phyloP scores from a whole-genome alignment of 2,329 filamentous ascomycete genomes.

The Zymoseptoria brevis region DNA sequence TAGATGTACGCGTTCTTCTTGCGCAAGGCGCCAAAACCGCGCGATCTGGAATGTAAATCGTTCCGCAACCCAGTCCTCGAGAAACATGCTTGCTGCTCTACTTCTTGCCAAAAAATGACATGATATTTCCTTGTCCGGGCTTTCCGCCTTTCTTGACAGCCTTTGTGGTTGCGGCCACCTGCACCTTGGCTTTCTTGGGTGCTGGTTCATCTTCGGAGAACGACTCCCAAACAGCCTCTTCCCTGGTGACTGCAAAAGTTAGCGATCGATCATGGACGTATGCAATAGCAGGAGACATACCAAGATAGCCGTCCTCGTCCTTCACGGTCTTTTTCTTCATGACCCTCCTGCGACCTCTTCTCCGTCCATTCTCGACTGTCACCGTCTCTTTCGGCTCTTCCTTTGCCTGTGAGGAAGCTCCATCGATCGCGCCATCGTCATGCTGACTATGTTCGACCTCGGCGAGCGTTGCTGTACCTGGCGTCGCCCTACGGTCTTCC shows the following conservation, averaged over 20 bases:
- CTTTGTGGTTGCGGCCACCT: constrained; percentile 24
- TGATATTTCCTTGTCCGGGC: constrained; percentile 68
- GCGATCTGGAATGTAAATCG: not conserved
- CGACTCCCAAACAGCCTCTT: constrained; percentile 80
- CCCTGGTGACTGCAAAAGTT: constrained; percentile 63
- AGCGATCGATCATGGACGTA: constrained; percentile 2
- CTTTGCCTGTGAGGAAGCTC: constrained; percentile 27
- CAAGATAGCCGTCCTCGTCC: constrained; percentile 83
- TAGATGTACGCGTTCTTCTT: not conserved
- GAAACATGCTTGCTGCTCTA: constrained; percentile 25
- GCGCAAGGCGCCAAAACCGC: not conserved
- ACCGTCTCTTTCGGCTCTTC: constrained; percentile 40
- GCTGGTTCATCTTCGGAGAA: constrained; percentile 82
- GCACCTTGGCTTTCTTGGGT: constrained; percentile 47
- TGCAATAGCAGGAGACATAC: constrained; percentile 43
- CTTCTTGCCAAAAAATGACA: constrained; percentile 87
- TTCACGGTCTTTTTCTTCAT: constrained; percentile 82
- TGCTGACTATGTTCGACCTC: constrained; percentile 28
- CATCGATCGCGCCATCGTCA: constrained; percentile 51
- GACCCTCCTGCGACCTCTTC: constrained; percentile 68
- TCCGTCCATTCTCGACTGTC: constrained; percentile 54
- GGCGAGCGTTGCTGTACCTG: constrained; percentile 12
- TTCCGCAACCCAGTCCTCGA: not conserved
- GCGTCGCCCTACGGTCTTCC: constrained; percentile 14
- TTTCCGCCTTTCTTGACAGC: constrained; percentile 47